Conservation (phyloP, 164 flowering plant species). For the grape (Vitis vinifera) region ASM3070453v1 NC_081808.1:3150001-3150500, state of each 20-base stretch:
- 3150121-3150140: conserved; percentile 5
- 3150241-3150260: conserved; percentile 22
- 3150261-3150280: conserved; percentile 42
- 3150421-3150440: too few relatives aligned
- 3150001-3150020: conserved; percentile 22
- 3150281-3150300: conserved; percentile 48
- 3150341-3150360: background rate
- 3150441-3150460: too few relatives aligned
- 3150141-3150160: conserved; percentile 2
- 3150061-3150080: conserved; percentile 41
- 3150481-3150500: too few relatives aligned
- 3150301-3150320: conserved; percentile 81
- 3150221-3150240: conserved; percentile 37
- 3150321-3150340: background rate
- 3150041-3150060: conserved; percentile 28
- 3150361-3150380: too few relatives aligned
- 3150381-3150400: too few relatives aligned
- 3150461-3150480: too few relatives aligned
- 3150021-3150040: conserved; percentile 18
- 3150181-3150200: background rate
- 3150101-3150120: conserved; percentile 86
- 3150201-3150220: conserved; percentile 41
- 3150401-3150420: too few relatives aligned
- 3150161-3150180: background rate
- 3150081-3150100: conserved; percentile 74